phyloP scores from a whole-genome alignment of 1,284 basidiomycete species.

The Papiliotrema nemorosa region DNA sequence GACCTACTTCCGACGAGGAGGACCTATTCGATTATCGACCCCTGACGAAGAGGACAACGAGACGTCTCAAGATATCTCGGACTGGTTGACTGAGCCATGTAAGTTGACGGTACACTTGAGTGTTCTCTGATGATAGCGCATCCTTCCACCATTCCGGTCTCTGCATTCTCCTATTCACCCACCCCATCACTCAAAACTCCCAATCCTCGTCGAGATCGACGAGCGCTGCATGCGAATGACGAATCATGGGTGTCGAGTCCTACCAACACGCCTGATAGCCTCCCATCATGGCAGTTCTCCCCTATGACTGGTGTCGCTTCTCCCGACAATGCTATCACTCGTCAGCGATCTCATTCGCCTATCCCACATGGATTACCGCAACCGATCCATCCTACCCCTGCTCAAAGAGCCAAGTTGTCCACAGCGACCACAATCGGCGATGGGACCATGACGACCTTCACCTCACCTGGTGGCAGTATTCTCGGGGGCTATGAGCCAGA shows the following conservation, averaged over 20 bases:
- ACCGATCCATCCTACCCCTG: conserved; percentile 5
- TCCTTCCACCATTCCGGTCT: conserved; percentile 13
- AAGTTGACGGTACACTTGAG: conserved; percentile 5
- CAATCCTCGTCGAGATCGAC: background rate
- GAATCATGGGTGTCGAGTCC: conserved; percentile 32
- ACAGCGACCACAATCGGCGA: conserved; percentile 2
- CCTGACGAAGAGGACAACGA: conserved; percentile 8
- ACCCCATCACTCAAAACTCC: conserved; percentile 5
- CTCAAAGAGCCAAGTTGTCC: conserved; percentile 4
- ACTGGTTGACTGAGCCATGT: conserved; percentile 33
- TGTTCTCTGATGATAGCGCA: conserved; percentile 9
- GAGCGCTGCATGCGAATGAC: conserved; percentile 4
- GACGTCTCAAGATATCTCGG: background rate
- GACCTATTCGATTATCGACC: background rate
- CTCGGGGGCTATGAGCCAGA: conserved; percentile 33
- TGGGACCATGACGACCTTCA: conserved; percentile 13
- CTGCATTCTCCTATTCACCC: conserved; percentile 26
- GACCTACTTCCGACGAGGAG: conserved; percentile 1
- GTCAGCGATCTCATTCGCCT: conserved; percentile 10
- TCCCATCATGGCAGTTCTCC: conserved; percentile 29
- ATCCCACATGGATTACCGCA: conserved; percentile 6
- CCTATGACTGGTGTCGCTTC: conserved; percentile 10
- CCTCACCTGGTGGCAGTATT: conserved; percentile 26
- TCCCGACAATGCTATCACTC: conserved; percentile 11
- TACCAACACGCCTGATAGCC: conserved; percentile 20